These are phyloP conservation scores for Neurospora tetrasperma DNA, from an alignment of 495 filamentous ascomycete species.

Conservation along the genomic window DNA sequence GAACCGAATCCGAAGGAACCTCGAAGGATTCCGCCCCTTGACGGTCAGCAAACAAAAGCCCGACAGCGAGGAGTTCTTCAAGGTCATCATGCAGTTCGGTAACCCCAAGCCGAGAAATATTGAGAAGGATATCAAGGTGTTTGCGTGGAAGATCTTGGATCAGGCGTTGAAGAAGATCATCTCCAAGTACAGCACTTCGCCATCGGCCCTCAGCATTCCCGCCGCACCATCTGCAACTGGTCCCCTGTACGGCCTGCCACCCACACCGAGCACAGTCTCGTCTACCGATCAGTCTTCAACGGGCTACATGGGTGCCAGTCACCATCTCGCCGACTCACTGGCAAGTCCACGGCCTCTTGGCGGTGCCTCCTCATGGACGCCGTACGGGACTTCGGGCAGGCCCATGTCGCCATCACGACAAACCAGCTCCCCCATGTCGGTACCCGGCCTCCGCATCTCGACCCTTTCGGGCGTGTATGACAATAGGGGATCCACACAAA, in stretches of 20 bases:
- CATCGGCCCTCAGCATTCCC: slow-evolving; percentile 14
- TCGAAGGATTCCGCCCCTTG: slow-evolving; percentile 81
- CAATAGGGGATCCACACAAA: slow-evolving; percentile 16
- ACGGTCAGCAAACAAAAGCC: slow-evolving; percentile 87
- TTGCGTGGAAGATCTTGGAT: slow-evolving; percentile 78
- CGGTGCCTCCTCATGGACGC: slow-evolving; percentile 23
- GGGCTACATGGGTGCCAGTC: slow-evolving; percentile 20
- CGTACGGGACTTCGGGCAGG: slow-evolving; percentile 20
- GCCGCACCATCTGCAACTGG: not conserved
- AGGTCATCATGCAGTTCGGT: slow-evolving; percentile 96
- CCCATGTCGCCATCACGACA: slow-evolving; percentile 33
- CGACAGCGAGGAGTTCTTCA: slow-evolving; percentile 95
- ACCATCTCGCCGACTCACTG: slow-evolving; percentile 33
- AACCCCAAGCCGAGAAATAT: slow-evolving; percentile 93
- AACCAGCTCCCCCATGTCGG: slow-evolving; percentile 17
- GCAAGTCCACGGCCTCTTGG: slow-evolving; percentile 34
- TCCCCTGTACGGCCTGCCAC: slow-evolving; percentile 18
- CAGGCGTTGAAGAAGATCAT: slow-evolving; percentile 93
- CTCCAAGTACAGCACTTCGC: slow-evolving; percentile 65
- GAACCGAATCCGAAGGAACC: slow-evolving; percentile 89
- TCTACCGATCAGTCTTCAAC: slow-evolving; percentile 10
- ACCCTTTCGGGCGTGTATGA: slow-evolving; percentile 23
- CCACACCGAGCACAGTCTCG: slow-evolving; percentile 24
- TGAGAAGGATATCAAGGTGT: slow-evolving; percentile 98
- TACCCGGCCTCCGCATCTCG: slow-evolving; percentile 17